Evolutionary conservation across 148 eudicot genomes (phyloP), one percentile per base, ranked within the genome.

Genomic region (Vaccinium corymbosum): DNA sequence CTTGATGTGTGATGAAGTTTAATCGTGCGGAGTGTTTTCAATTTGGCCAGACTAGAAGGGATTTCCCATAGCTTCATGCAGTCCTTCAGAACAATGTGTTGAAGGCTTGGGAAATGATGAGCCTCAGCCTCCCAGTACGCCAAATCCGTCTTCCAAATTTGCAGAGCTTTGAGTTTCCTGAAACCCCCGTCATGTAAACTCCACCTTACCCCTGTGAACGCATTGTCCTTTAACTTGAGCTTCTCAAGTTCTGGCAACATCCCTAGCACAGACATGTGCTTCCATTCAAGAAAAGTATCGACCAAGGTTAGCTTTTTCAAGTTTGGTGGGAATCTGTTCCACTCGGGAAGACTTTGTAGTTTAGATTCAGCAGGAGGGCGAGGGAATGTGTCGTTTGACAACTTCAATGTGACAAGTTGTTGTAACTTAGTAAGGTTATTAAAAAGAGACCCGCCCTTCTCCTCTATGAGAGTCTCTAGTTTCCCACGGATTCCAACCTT

Each of bases 231-330:
- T 8, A 87, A 73, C 77, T 81, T 62, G 56, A 89, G 80, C 5
- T 83, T 72, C 50, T 85, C 76, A 35, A 89, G 91, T 25, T 72
- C 73, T 5, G 91, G 91, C 32, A 87, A 89, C 64, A 73, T 85
- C 88, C 15, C 72, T 15, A 89, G 48, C 48, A 17, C 42, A 89
- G 74, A 20, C 74, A 62, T 16, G 17, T 82, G 52, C 5, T 82
- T n/a, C 84, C 84, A 32, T 13, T 53, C 79, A 83, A 85, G 78
- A 89, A 52, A 22, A 85, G 83, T 75, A 49, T 85, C 86, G 1
- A 25, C 59, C 22, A 86, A 51, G 66, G 51, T 80, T 89, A 89
- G 84, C 1, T 2, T 66, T 7, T 61, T 0, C 66, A 89, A 72
- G 53, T 83, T 83, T 29, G 89, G 88, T 25, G 91, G 89, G 80